phyloP scores from a whole-genome alignment of 2,329 filamentous ascomycete species.

The Talaromyces albobiverticillius region DNA sequence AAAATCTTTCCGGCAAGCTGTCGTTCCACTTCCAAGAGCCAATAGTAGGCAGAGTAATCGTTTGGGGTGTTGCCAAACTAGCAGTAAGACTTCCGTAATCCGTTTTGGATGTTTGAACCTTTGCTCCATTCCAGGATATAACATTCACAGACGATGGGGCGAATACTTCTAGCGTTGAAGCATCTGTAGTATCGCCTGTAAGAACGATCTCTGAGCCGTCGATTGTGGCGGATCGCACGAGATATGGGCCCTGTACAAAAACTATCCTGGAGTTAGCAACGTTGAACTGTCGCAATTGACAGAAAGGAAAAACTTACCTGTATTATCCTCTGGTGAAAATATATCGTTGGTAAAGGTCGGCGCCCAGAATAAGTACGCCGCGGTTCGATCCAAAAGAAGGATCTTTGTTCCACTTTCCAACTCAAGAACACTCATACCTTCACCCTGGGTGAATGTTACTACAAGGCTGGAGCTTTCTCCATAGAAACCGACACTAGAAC shows the following conservation, averaged over 20 bases:
- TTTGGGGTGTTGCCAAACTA: constrained; percentile 25
- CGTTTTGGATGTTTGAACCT: constrained; percentile 29
- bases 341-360: constrained; percentile 51
- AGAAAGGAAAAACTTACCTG: constrained; percentile 32
- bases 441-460: constrained; percentile 49
- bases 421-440: constrained; percentile 48
- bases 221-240: constrained; percentile 48
- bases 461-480: constrained; percentile 40
- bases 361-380: constrained; percentile 58
- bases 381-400: constrained; percentile 52
- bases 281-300: background rate
- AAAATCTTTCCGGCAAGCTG: constrained; percentile 41
- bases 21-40: constrained; percentile 41
- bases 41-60: constrained; percentile 32
- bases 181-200: constrained; percentile 45
- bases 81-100: constrained; percentile 40
- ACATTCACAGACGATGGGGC: constrained; percentile 45
- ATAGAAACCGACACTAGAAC: constrained; percentile 44
- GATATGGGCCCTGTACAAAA: constrained; percentile 52
- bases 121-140: constrained; percentile 53
- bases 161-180: constrained; percentile 46
- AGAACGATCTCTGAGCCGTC: constrained; percentile 39
- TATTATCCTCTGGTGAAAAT: constrained; percentile 43
- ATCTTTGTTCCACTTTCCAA: constrained; percentile 49
- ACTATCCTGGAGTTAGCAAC: constrained; percentile 30